Evolutionary conservation across 129 eudicot species (phyloP), one percentile per base, ranked within the genome.

Genomic region (Scalesia atractyloides): DNA sequence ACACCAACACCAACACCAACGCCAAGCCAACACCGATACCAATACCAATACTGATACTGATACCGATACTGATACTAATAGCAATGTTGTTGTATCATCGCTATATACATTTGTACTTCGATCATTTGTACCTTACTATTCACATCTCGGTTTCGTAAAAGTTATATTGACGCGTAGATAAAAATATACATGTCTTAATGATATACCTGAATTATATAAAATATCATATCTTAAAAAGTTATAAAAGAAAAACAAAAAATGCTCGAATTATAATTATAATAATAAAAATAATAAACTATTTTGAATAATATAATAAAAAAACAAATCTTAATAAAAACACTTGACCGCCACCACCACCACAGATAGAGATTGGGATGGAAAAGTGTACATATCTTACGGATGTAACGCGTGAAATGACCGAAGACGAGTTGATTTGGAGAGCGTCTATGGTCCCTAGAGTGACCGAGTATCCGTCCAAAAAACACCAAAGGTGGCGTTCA

Each of bases 401-500:
- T 4, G 73, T 68, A 34, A 66, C 64, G 83, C 90, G 82, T 60
- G 82, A 79, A 33, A 64, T 90, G 83, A 76, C 18, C 11, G 97
- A 90, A 2, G 61, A 74, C 9, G 87, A 87, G 62, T 69, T 90
- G 73, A 20, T 87, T 18, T 87, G 91, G 91, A 81, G 84, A 46
- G 94, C 91, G 14, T 86, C 94, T 8, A 85, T 86, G 87, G 83
- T 70, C 34, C 91, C 91, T 0, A 85, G 74, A 68, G 82, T 83
- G 15, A 14, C 3, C 2, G 79, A 81, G 13, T 80, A 57, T 70
- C 92, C 92, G 0, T 85, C 47, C 47, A 68, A 1, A 60, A 79
- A 15, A 81, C 69, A 13, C 89, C 89, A 3, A 90, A 87, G 78
- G 79, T 90, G 37, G 97, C 97, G 9, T 90, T 90, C 57, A 80